Percentiles rank a stretch among this genome's conserved stretches.
These are phyloP conservation scores for Aquilaria yunnanensis DNA, from an alignment of 345 rosid genomes.

Conservation along the genomic window DNA sequence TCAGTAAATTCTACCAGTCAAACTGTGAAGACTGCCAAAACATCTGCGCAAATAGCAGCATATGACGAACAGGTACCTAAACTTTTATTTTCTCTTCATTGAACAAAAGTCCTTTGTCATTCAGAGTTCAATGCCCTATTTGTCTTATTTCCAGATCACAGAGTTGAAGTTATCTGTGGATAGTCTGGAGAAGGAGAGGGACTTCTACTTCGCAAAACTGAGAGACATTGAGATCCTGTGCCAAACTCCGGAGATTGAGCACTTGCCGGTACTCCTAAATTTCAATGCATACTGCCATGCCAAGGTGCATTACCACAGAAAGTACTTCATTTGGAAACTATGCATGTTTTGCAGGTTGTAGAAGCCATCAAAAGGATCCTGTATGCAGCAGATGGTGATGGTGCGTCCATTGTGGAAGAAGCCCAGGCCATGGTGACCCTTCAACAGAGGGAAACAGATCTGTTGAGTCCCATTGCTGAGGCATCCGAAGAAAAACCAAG, in stretches of 20 bases:
- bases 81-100: background rate
- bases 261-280: constrained; percentile 43
- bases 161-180: constrained; percentile 90
- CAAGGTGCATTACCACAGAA: background rate
- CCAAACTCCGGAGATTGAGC: constrained; percentile 60
- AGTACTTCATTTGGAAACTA: no score
- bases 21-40: constrained; percentile 47
- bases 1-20: constrained; percentile 40
- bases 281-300: background rate
- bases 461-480: constrained; percentile 71
- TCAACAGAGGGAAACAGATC: constrained; percentile 31
- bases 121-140: constrained; percentile 9
- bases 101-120: background rate
- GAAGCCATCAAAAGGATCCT: constrained; percentile 71
- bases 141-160: constrained; percentile 55
- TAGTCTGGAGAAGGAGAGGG: constrained; percentile 95
- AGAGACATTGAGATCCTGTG: constrained; percentile 91
- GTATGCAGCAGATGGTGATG: constrained; percentile 75
- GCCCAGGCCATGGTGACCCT: constrained; percentile 61
- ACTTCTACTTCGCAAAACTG: constrained; percentile 82
- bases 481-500: constrained; percentile 56
- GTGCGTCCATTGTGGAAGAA: constrained; percentile 55
- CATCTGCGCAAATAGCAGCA: constrained; percentile 41
- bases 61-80: constrained; percentile 72
- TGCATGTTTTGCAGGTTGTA: constrained; percentile 46